Conservation (phyloP, 805 yeast genomes). For the Suhomyces kilbournensis region DNA sequence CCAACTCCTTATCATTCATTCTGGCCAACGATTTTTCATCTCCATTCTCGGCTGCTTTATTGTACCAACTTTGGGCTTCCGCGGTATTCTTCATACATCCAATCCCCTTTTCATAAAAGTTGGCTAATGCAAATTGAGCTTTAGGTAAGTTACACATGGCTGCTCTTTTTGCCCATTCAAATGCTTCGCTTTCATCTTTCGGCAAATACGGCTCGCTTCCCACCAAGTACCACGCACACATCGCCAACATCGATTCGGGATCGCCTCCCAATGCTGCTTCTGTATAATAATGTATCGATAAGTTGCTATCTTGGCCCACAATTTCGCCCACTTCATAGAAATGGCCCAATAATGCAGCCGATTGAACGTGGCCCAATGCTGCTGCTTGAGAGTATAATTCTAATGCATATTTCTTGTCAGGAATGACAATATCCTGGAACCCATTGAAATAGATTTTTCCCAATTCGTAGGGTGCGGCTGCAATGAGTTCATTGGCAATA, state of each 20-base stretch:
- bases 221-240: slow-evolving; percentile 95
- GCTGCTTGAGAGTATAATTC: slow-evolving; percentile 87
- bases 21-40: slow-evolving; percentile 38
- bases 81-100: slow-evolving; percentile 65
- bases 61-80: slow-evolving; percentile 72
- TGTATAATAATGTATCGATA: slow-evolving; percentile 89
- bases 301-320: slow-evolving; percentile 73
- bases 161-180: slow-evolving; percentile 90
- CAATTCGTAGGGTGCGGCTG: slow-evolving; percentile 93
- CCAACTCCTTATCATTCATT: slow-evolving; percentile 30
- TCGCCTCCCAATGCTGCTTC: slow-evolving; percentile 89
- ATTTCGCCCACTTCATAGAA: slow-evolving; percentile 80
- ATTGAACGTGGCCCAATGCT: slow-evolving; percentile 76
- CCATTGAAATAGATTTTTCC: slow-evolving; percentile 84
- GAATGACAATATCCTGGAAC: slow-evolving; percentile 79
- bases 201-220: slow-evolving; percentile 85
- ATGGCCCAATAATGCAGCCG: slow-evolving; percentile 76
- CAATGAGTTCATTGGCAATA: slow-evolving; percentile 76
- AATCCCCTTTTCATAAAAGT: slow-evolving; percentile 81
- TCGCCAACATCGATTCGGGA: slow-evolving; percentile 82
- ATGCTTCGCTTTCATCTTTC: slow-evolving; percentile 79
- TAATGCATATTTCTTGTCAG: slow-evolving; percentile 79
- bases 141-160: slow-evolving; percentile 72
- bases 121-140: slow-evolving; percentile 83
- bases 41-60: slow-evolving; percentile 62